Base-by-base conservation (phyloP, 164 flowering plant species). In the Annona squamosa region DNA sequence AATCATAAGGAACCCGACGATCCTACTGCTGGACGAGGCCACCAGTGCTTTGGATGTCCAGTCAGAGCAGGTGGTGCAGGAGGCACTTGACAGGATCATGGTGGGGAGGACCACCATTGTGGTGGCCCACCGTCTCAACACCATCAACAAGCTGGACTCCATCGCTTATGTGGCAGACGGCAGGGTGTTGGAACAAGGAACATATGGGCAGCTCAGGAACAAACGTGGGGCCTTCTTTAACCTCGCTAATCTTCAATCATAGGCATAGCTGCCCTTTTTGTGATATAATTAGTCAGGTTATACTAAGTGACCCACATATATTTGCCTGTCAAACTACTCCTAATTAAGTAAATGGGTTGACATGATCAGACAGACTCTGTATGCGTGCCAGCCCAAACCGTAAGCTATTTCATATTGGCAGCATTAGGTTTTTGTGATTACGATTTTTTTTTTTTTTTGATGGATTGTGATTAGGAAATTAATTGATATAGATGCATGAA, bases 31-130 rank as follows among this genome's bases (percentile, higher is more conserved):
- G 13, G 98, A 94, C 46, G 98, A 94, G 80, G 97, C 98, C 19
- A 94, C 98, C 0, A 94, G 98, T 67, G 95, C 98, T 3, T 84
- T 92, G 3, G 97, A 94, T 46, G 89, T 86, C 56, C 94, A 94
- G 62, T 91, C 97, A 0, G 98, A 94, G 81, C 92, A 90, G 77
- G 82, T 85, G 6, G 98, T 94, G 75, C 97, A 92, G 68, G 90
- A 90, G 72, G 97, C 97, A 4, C 74, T 94, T 67, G 94, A 91
- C 61, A 67, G 88, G 16, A 86, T 90, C 71, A 91, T 92, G 97
- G 85, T 84, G 4, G 94, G 93, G 59, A 81, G 97, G 74, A 92
- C 89, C 0, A 90, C 90, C 9, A 68, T 94, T 5, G 95, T 90
- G 69, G 95, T 94, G 70, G 97, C 98, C 3, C 97, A 94, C 68